Evolutionary conservation across 345 rosid genomes (phyloP), one percentile per base, ranked within the genome.

Genomic region (Theobroma cacao): DNA sequence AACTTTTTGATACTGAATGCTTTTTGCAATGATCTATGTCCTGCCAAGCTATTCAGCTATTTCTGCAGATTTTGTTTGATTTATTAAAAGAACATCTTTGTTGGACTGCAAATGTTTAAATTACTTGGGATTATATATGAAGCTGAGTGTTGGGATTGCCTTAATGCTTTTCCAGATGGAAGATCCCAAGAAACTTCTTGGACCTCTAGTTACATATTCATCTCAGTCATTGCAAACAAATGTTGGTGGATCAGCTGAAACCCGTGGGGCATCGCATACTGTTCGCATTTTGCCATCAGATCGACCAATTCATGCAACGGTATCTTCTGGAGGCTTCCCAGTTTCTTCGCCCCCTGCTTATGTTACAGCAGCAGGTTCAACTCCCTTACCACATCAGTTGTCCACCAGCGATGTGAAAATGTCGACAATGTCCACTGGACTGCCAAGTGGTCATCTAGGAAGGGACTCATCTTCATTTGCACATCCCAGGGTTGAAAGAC

Each of bases 121-220:
- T 38, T 36, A 36, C 24, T n/a, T 38, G 10, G 70, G 45, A 47
- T 47, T 69, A 69, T 45, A 28, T 18, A 8, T 26, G 17, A 9
- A 38, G n/a, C 36, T 33, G 40, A 74, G 15, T 68, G 22, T 18
- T 59, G 30, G 18, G 67, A 74, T 20, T 68, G 63, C 60, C 20
- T 81, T 79, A 11, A 28, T 85, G 74, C 64, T 75, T 77, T 20
- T 79, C 75, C 81, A 94, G 99, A 92, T 92, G 91, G 97, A 91
- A 88, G 98, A 90, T 58, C 80, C 92, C 59, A 89, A 84, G 73
- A 86, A 86, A 84, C 82, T 83, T 28, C 41, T 78, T 24, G 60
- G 88, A 15, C 84, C 89, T 76, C 61, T 88, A 47, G 56, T 84
- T 78, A 50, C 88, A 6, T 79, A 82, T 89, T 59, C 90, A 62